Base-by-base conservation (phyloP, 495 filamentous ascomycete genomes). In the Xylaria palmicola region DNA sequence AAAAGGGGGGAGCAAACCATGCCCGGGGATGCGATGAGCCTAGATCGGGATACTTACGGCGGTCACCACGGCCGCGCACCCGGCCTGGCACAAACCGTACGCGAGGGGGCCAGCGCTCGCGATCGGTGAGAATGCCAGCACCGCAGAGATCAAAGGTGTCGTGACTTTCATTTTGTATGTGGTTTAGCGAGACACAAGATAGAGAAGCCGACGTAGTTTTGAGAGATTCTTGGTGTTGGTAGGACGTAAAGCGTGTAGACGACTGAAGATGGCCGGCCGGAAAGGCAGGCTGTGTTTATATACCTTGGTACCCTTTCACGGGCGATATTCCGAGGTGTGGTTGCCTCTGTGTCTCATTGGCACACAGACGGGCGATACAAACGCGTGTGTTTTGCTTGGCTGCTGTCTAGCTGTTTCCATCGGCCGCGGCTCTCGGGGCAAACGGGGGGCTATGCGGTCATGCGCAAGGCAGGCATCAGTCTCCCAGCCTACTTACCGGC, bases 71-170 rank as follows among this genome's bases (percentile, higher is more conserved):
- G 52, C 54, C 0, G 81, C 65, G 48, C 83, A 85, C 3, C 81
- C 82, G 0, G 74, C 72, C 62, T 85, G 80, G 44, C 82, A 85
- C 15, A 79, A 55, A 0, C 75, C 81, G 53, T 84, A 82, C 17
- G 64, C 74, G 7, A 60, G 27, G 1, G 77, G 73, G 9, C 77
- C 77, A 1, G 78, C 75, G 26, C 59, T 45, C 24, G 61, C 61
- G 3, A 34, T 59, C 15, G 50, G 40, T 1, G 29, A 27, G 13
- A 19, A 17, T 3, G 54, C 54, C 43, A 66, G 54, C 13, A 45
- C 2, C 20, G 54, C 41, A 19, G 65, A 9, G 3, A 55, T 13
- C 12, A 65, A 9, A 30, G 63, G 10, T 2, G 40, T 44, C 3
- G 48, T 37, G 10, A 24, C 17, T n/a, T 53, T 66, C 64, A 66